Evolutionary conservation across 1,284 basidiomycete genomes (phyloP).

Genomic region (Pyrrhoderma lamaoense): DNA sequence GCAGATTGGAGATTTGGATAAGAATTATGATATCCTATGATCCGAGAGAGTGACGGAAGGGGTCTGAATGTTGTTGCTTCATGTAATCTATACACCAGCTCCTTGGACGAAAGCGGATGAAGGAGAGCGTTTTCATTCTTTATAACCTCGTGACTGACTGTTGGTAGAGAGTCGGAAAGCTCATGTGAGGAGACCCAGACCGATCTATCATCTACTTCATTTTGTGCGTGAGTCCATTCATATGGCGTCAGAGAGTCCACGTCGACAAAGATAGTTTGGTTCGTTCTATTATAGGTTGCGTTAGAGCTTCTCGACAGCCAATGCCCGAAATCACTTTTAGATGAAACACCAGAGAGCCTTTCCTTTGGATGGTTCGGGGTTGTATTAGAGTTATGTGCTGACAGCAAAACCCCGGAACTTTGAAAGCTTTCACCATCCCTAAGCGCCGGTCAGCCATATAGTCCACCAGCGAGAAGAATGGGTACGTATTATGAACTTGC

Average conservation of each 20-base stretch:
- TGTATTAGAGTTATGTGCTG: no score
- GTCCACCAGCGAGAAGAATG: no score
- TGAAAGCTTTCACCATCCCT: no score
- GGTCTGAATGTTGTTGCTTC: constrained; percentile 16
- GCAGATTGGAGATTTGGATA: constrained; percentile 24
- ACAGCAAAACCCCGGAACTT: no score
- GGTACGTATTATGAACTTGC: no score
- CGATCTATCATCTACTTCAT: neutral
- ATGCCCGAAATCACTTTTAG: no score
- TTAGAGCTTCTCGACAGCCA: no score
- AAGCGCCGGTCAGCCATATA: no score
- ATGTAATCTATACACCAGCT: constrained; percentile 14
- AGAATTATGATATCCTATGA: constrained; percentile 27
- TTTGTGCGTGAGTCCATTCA: neutral
- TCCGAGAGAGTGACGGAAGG: constrained; percentile 13
- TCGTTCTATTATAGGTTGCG: no score
- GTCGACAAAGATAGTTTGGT: neutral
- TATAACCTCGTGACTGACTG: neutral
- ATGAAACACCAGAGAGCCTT: no score
- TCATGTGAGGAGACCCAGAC: neutral
- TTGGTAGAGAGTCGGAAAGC: neutral
- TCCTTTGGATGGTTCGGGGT: no score
- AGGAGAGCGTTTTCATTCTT: constrained; percentile 1
- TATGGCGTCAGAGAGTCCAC: constrained; percentile 6
- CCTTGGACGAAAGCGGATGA: constrained; percentile 12